Evolutionary conservation across 345 rosid genomes (phyloP).

Genomic region (Eucalyptus regnans): DNA sequence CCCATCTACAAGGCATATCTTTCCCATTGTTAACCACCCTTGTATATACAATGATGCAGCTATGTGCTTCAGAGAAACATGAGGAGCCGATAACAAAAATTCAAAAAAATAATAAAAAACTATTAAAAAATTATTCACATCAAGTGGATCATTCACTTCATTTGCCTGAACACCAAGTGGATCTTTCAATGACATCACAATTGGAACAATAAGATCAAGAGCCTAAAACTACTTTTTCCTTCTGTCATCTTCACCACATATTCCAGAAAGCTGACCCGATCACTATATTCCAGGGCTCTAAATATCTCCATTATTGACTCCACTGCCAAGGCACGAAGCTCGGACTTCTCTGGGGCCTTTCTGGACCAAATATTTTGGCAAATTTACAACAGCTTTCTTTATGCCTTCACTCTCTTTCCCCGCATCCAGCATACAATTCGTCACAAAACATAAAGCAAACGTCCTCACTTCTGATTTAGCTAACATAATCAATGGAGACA

Average conservation of each 20-base stretch:
- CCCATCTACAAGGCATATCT: slow-evolving; percentile 80
- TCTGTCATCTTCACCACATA: slow-evolving; percentile 59
- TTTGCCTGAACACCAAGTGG: slow-evolving; percentile 21
- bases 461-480: slow-evolving; percentile 59
- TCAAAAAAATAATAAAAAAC: too few relatives aligned
- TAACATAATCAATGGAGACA: slow-evolving; percentile 46
- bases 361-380: slow-evolving; percentile 53
- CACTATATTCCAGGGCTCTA: slow-evolving; percentile 35
- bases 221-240: slow-evolving; percentile 62
- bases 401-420: slow-evolving; percentile 25
- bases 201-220: slow-evolving; percentile 49
- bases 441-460: slow-evolving; percentile 55
- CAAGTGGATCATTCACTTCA: slow-evolving; percentile 3
- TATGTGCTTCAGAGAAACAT: slow-evolving; percentile 46
- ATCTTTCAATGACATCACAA: slow-evolving; percentile 40
- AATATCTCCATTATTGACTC: slow-evolving; percentile 74
- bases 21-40: slow-evolving; percentile 91
- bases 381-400: slow-evolving; percentile 45
- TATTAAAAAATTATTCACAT: too few relatives aligned
- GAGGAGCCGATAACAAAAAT: slow-evolving; percentile 32
- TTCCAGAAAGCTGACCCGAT: slow-evolving; percentile 35
- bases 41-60: slow-evolving; percentile 64
- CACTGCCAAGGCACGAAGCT: slow-evolving; percentile 69
- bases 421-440: slow-evolving; percentile 18
- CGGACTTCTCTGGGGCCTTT: slow-evolving; percentile 91